Evolutionary conservation across 1,284 basidiomycete genomes (phyloP).

Genomic region (Cyathus pygmaeus): DNA sequence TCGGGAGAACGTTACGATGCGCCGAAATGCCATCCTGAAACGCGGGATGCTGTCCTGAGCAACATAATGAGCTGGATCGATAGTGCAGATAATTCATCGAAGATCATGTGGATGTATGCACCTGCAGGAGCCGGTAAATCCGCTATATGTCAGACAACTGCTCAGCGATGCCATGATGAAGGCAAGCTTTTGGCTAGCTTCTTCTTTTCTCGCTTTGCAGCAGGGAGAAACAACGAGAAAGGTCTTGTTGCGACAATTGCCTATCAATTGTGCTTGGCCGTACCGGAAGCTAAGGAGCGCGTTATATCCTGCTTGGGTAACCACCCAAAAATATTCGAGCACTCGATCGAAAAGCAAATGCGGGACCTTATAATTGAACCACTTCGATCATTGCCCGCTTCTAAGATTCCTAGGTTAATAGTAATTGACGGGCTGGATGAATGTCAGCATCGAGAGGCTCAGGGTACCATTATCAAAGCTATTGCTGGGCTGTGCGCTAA

Average conservation of each 20-base stretch:
- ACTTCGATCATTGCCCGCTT: not conserved
- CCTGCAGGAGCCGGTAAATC: not conserved
- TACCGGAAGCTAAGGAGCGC: not conserved
- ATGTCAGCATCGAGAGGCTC: not conserved
- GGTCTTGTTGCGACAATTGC: not conserved
- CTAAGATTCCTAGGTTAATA: not conserved
- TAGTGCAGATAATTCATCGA: not conserved
- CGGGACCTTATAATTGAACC: not conserved
- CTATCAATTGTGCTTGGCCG: not conserved
- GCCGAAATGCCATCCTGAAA: not conserved
- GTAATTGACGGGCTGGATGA: not conserved
- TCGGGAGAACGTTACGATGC: not conserved
- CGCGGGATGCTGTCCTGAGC: not conserved
- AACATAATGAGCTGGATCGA: not conserved
- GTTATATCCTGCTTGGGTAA: not conserved
- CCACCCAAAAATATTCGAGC: not conserved
- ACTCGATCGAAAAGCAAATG: not conserved
- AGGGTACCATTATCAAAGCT: not conserved
- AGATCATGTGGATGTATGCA: not conserved
- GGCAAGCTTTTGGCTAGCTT: not conserved
- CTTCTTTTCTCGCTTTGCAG: not conserved
- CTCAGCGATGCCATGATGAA: not conserved
- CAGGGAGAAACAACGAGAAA: not conserved
- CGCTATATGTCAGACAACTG: not conserved
- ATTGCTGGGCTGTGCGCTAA: too few relatives aligned